Conservation (phyloP, 768 basidiomycete genomes). For the Kwoniella heveanensis region DNA sequence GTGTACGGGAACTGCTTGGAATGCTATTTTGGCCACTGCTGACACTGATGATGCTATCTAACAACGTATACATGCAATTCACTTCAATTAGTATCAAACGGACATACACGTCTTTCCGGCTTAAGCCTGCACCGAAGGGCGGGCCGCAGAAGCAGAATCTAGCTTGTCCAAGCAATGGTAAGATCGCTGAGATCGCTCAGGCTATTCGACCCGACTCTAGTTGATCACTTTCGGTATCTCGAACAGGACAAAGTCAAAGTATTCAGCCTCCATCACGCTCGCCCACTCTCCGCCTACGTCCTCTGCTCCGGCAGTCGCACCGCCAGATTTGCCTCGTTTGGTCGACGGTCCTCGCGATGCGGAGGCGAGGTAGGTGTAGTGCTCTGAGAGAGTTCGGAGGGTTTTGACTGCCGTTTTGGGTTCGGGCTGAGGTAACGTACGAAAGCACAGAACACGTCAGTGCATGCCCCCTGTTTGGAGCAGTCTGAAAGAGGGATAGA, state of each 20-base stretch:
- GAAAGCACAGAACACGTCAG: not conserved
- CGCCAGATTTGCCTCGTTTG: conserved; percentile 56
- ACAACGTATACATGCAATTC: conserved; percentile 10
- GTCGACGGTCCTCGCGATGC: conserved; percentile 61
- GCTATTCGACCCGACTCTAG: conserved; percentile 18
- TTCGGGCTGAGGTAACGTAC: conserved; percentile 67
- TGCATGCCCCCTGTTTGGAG: not conserved
- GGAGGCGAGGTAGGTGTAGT: conserved; percentile 80
- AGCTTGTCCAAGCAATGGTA: too few species aligned
- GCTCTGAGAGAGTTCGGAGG: conserved; percentile 69
- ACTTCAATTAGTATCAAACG: not conserved
- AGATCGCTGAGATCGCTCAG: too few species aligned
- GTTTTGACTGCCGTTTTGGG: conserved; percentile 79
- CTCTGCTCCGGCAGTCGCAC: conserved; percentile 59
- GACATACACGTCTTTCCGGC: not conserved
- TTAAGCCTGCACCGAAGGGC: too few species aligned
- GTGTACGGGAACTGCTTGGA: too few species aligned
- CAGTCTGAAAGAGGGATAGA: too few species aligned
- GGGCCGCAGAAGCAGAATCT: too few species aligned
- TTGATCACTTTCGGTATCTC: conserved; percentile 82
- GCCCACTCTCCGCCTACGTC: conserved; percentile 91
- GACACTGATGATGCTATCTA: not conserved
- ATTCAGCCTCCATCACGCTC: conserved; percentile 89
- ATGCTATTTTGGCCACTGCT: too few species aligned
- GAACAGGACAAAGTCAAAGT: conserved; percentile 90